Conservation (phyloP, 805 yeast genomes). For the Yamadazyma olivae region DNA sequence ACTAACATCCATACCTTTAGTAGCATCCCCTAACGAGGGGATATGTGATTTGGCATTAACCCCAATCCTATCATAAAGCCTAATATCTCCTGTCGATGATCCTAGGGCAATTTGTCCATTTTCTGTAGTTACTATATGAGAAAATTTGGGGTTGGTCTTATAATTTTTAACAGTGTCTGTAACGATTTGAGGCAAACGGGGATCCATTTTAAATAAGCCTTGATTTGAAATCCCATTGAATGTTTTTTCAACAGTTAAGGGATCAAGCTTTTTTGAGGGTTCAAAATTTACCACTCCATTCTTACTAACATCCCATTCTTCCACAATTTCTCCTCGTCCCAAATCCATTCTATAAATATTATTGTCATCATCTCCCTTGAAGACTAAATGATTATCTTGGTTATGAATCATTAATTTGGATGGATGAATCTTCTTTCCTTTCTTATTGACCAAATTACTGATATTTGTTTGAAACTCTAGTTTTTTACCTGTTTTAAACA, state of each 20-base stretch:
- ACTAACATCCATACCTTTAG: slow-evolving; percentile 65
- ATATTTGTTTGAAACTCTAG: slow-evolving; percentile 69
- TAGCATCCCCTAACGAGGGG: slow-evolving; percentile 80
- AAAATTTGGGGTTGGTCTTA: slow-evolving; percentile 52
- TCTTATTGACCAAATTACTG: slow-evolving; percentile 49
- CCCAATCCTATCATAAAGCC: slow-evolving; percentile 72
- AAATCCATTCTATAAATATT: slow-evolving; percentile 73
- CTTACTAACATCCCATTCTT: slow-evolving; percentile 65
- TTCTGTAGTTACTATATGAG: slow-evolving; percentile 67
- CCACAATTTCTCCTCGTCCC: slow-evolving; percentile 76
- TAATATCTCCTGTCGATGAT: slow-evolving; percentile 69
- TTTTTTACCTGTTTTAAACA: slow-evolving; percentile 57
- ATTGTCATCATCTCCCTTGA: slow-evolving; percentile 35
- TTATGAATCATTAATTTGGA: slow-evolving; percentile 71
- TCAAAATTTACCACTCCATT: slow-evolving; percentile 55
- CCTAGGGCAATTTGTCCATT: slow-evolving; percentile 76
- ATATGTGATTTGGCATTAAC: slow-evolving; percentile 71
- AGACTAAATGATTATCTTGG: slow-evolving; percentile 64
- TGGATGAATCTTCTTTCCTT: slow-evolving; percentile 53
- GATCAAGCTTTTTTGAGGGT: slow-evolving; percentile 73
- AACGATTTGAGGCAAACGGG: slow-evolving; percentile 65
- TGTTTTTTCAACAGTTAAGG: slow-evolving; percentile 69
- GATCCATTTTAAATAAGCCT: slow-evolving; percentile 75
- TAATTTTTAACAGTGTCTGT: slow-evolving; percentile 43
- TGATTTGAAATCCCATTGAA: slow-evolving; percentile 66